Conservation (phyloP, 148 eudicot genomes). For the Fagopyrum esculentum region DNA sequence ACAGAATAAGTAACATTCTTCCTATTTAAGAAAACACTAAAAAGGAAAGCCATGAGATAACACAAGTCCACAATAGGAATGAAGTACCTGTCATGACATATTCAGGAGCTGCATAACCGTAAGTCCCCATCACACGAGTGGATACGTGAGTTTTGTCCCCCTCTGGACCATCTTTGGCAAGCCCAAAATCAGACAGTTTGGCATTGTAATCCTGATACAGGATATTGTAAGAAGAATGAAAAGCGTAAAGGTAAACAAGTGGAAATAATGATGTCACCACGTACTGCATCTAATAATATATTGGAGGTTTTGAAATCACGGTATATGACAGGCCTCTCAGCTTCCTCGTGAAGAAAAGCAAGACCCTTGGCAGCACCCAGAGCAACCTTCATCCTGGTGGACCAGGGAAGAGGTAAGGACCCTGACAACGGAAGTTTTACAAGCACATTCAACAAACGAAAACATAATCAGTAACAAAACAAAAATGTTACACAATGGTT, state of each 20-base stretch:
- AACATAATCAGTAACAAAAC: not conserved
- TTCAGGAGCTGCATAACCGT: constrained; percentile 44
- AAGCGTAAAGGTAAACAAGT: constrained; percentile 5
- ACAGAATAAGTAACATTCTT: not conserved
- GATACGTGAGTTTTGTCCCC: constrained; percentile 47
- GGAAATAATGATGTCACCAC: not conserved
- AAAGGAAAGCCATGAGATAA: not conserved
- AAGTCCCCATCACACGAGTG: constrained; percentile 47
- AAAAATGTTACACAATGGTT: not conserved
- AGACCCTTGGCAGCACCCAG: constrained; percentile 47
- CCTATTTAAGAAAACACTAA: not conserved
- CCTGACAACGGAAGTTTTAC: constrained; percentile 21
- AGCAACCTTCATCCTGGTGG: constrained; percentile 47
- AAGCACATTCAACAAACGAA: not conserved
- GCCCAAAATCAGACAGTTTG: constrained; percentile 46
- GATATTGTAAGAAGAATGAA: constrained; percentile 14
- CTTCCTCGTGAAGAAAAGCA: constrained; percentile 48
- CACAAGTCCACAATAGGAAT: not conserved
- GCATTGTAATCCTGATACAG: constrained; percentile 38
- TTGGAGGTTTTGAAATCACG: constrained; percentile 50
- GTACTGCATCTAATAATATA: constrained; percentile 39
- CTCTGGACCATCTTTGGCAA: constrained; percentile 45
- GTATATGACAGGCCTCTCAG: constrained; percentile 38
- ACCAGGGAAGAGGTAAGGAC: constrained; percentile 45
- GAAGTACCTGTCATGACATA: constrained; percentile 45